Percentiles rank a stretch among this genome's conserved stretches.
phyloP scores from a whole-genome alignment of 2,329 filamentous ascomycete genomes.

The Periconia macrospinosa region DNA sequence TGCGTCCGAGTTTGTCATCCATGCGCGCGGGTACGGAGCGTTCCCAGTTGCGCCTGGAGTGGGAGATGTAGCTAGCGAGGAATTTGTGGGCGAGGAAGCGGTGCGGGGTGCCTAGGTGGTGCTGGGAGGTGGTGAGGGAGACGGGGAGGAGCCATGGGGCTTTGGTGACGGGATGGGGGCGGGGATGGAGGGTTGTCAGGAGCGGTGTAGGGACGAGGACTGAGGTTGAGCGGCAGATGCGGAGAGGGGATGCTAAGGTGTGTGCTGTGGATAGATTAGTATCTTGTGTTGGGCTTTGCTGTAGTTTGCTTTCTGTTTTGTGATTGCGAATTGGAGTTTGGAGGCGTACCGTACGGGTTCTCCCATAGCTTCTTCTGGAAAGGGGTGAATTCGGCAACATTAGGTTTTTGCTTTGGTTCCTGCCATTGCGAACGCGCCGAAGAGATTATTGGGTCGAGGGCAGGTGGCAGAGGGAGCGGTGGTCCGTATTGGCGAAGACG shows the following conservation, averaged over 20 bases:
- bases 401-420: conserved; percentile 46
- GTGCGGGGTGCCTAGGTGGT: conserved; percentile 26
- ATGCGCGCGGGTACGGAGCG: conserved; percentile 24
- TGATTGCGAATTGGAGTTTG: neutral
- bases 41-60: conserved; percentile 23
- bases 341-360: conserved; percentile 65
- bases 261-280: conserved; percentile 51
- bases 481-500: conserved; percentile 38
- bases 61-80: conserved; percentile 19
- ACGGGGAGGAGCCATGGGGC: conserved; percentile 61
- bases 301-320: neutral
- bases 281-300: neutral
- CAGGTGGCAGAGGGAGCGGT: conserved; percentile 51
- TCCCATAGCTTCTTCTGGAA: conserved; percentile 62
- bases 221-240: conserved; percentile 57
- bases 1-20: conserved; percentile 39
- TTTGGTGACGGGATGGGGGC: conserved; percentile 57
- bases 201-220: conserved; percentile 62
- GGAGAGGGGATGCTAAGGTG: conserved; percentile 63
- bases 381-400: conserved; percentile 44
- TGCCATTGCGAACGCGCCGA: conserved; percentile 39
- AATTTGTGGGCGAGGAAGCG: conserved; percentile 22
- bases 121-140: conserved; percentile 24
- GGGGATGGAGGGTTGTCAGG: conserved; percentile 62
- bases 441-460: conserved; percentile 50